A percentile compares a stretch with the other conserved stretches of the same genome.
These are phyloP conservation scores for Acacia confusa DNA, from an alignment of 306 rosid species.

Conservation along the genomic window DNA sequence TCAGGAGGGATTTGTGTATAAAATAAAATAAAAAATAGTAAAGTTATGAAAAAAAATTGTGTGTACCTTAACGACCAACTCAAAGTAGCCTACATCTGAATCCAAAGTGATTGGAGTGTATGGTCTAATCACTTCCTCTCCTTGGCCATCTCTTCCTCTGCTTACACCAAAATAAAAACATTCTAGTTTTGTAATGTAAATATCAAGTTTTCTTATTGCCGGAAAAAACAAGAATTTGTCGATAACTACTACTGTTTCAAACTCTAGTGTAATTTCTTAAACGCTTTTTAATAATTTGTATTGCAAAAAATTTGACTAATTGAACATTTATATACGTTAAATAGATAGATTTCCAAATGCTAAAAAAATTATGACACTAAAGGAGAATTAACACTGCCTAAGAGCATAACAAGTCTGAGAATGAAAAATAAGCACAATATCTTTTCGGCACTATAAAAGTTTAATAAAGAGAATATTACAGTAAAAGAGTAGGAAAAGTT, in stretches of 20 bases:
- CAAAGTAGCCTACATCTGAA: slow-evolving; percentile 70
- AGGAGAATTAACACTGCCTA: neutral
- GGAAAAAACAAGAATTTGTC: neutral
- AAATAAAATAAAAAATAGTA: neutral
- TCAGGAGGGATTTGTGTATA: neutral
- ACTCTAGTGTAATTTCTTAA: neutral
- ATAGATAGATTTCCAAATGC: neutral
- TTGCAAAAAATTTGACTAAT: neutral
- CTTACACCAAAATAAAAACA: neutral
- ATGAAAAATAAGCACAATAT: too few relatives aligned
- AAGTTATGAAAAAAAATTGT: neutral
- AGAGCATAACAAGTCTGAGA: neutral
- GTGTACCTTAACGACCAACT: slow-evolving; percentile 68
- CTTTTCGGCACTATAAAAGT: too few relatives aligned
- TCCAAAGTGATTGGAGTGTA: slow-evolving; percentile 86
- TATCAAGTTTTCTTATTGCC: neutral
- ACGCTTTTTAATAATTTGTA: neutral
- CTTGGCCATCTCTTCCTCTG: slow-evolving; percentile 67
- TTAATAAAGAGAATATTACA: too few relatives aligned
- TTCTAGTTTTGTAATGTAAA: neutral
- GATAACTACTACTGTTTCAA: neutral
- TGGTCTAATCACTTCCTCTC: slow-evolving; percentile 62
- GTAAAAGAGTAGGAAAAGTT: too few relatives aligned
- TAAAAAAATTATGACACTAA: neutral
- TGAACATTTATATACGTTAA: neutral